Base-by-base conservation (phyloP, 495 filamentous ascomycete species). In the Daldinia loculata region DNA sequence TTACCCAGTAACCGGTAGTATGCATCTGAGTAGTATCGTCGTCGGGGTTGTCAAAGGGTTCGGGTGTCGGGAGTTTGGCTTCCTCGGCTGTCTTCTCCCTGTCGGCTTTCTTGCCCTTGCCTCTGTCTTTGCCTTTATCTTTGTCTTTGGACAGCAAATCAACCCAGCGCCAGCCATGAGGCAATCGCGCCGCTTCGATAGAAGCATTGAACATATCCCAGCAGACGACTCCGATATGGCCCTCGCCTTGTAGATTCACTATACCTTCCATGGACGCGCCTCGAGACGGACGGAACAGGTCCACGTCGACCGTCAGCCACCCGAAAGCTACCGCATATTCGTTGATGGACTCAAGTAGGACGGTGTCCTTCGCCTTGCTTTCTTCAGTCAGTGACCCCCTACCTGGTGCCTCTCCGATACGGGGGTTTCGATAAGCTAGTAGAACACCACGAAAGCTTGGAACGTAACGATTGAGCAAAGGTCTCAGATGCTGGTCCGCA, bases 151-250 rank as follows among this genome's bases (percentile, higher is more conserved):
- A 74, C n/a, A 73, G 56, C 1, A 79, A 50, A 19, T 85, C 82
- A 3, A 84, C 75, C 80, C 83, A 85, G 19, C 69, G 75, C 83
- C 83, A 85, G n/a, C 78, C 80, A 7, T 69, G 66, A 0, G 83
- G 83, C 6, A 85, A 60, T 3, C 83, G 78, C 34, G 71, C 79
- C 1, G 83, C 77, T 62, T 84, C 82, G 38, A 85, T 84, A 41
- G 81, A 84, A 27, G 82, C 83, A 57, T 85, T 85, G 75, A 84
- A 84, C 69, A 79, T 78, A 53, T 79, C 76, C 78, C 81, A 85
- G 66, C 83, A 85, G 36, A 84, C 79, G 30, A 84, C 77, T 8
- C 83, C 83, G 17, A 85, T 80, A 61, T 84, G 81, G 0, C 83
- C 83, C 17, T 82, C 82, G 63, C 76, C 82, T 65, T 85, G 82